Evolutionary conservation across 1,284 basidiomycete species (phyloP), one percentile per base, ranked within the genome.

Genomic region (Cystobasidium sp.): DNA sequence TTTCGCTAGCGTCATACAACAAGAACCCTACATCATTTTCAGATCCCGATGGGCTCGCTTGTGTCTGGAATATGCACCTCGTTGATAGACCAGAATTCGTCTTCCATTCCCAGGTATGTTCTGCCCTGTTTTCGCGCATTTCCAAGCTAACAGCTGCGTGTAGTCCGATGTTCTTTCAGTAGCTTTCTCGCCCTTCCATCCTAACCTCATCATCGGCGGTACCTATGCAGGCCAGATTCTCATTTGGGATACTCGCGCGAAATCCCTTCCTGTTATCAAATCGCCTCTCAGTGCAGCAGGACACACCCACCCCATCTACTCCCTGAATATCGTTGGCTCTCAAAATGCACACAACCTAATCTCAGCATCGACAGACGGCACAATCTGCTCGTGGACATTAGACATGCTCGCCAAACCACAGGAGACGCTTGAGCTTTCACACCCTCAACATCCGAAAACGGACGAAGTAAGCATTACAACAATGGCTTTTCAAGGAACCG

Each of bases 391-490:
- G 80, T 99, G 97, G 97, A 86, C 96, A 49, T 91, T 97, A 2
- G 97, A 99, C 84, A 97, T 99, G 94, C 88, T 99, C 44, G 93
- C 95, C 1, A 91, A 94, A 80, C 97, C 97, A 4, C 94, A 96
- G 86, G 95, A 97, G 89, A 92, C 92, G 6, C 87, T 97, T 7
- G 91, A 94, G 78, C 86, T 97, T 1, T 84, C 90, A 3, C 91
- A 94, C 77, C 87, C 90, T 3, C 91, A 82, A 0, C 93, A 96
- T 80, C 93, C 90, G 84, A 97, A 96, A 85, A 97, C 94, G 0
- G 91, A 92, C 67, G 97, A 99, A 81, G 94, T 99, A 0, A 91
- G 93, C 1, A 92, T 98, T 75, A 97, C 95, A 0, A 88, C 90
- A 0, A 85, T 99, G 20, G 93, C 94, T 80, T 94, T 98, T 83